Evolutionary conservation across 2,329 filamentous ascomycete genomes (phyloP), one percentile per base, ranked within the genome.

Genomic region (Penicillium paneum): DNA sequence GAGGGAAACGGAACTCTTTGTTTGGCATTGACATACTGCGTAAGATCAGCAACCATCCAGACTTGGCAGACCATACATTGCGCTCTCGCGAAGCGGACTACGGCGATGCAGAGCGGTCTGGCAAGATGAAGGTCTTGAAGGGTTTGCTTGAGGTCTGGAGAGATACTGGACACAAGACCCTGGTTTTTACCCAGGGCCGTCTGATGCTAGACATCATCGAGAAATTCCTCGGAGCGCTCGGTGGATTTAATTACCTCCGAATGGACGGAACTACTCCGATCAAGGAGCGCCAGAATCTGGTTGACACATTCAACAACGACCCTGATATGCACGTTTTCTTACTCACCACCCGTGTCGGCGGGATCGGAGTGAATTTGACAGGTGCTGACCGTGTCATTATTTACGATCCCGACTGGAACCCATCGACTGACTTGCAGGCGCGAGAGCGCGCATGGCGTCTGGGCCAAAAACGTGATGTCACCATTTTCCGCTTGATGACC

Each of bases 341-440:
- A 1, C 81, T 99, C 51, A 97, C 94, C 0, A 99, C 95, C 0
- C 95, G 95, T 69, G 95, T 97, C 17, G 94, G 94, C 42, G 94
- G 94, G 0, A 78, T 99, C 13, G 94, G 94, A 6, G 88, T 96
- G 43, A 99, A 99, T 63, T 78, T 99, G 21, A 99, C 94, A 0
- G 94, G 94, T 8, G 94, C 94, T 5, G 90, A 96, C 69, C 86
- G 94, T 32, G 93, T 99, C 60, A 96, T 99, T 68, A 97, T 99
- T 51, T 99, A 94, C 68, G 95, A 99, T 67, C 95, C 94, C 0
- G 94, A 99, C 70, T 99, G 94, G 94, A 97, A 97, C 66, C 94
- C 93, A 2, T 97, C 93, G 0, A 97, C 93, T 0, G 94, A 99
- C 68, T 81, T 97, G 26, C 94, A 99, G 75, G 94, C 94, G 15